These are phyloP conservation scores for Panicum miliaceum DNA, from an alignment of 176 grass and related monocot genomes.

Conservation along the genomic window DNA sequence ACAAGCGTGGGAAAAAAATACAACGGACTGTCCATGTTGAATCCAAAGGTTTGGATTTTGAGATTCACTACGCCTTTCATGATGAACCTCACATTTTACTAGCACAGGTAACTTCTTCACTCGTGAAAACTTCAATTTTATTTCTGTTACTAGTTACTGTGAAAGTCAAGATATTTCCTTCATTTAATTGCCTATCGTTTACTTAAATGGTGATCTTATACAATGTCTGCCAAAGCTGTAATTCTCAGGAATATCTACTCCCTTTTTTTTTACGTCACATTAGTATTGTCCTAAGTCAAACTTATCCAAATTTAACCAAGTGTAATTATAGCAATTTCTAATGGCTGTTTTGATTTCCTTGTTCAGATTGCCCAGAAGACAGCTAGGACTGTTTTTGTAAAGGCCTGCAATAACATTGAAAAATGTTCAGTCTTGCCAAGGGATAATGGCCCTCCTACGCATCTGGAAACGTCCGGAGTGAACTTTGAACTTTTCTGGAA, in stretches of 20 bases:
- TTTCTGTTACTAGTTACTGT: background rate
- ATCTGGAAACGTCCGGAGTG: conserved; percentile 58
- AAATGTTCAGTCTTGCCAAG: conserved; percentile 30
- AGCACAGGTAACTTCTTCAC: conserved; percentile 69
- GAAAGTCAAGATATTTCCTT: background rate
- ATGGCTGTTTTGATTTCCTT: background rate
- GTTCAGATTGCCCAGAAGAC: conserved; percentile 86
- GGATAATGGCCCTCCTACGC: too few species aligned
- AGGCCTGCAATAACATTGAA: conserved; percentile 61
- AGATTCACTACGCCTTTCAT: conserved; percentile 66
- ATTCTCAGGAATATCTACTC: too few species aligned
- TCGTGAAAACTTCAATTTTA: background rate
- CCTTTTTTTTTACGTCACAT: too few species aligned
- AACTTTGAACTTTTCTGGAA: conserved; percentile 72
- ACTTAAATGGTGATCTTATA: background rate
- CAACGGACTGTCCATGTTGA: conserved; percentile 55
- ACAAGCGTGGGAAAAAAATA: conserved; percentile 55
- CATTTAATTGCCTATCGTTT: background rate
- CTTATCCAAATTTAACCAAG: too few species aligned
- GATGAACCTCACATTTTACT: conserved; percentile 83
- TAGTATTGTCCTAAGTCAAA: too few species aligned
- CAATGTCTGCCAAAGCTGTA: background rate
- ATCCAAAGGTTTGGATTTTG: conserved; percentile 57
- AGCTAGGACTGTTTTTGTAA: conserved; percentile 61
- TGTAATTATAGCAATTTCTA: background rate